Evolutionary conservation across 2,329 filamentous ascomycete species (phyloP).

Genomic region (Coniella lustricola): DNA sequence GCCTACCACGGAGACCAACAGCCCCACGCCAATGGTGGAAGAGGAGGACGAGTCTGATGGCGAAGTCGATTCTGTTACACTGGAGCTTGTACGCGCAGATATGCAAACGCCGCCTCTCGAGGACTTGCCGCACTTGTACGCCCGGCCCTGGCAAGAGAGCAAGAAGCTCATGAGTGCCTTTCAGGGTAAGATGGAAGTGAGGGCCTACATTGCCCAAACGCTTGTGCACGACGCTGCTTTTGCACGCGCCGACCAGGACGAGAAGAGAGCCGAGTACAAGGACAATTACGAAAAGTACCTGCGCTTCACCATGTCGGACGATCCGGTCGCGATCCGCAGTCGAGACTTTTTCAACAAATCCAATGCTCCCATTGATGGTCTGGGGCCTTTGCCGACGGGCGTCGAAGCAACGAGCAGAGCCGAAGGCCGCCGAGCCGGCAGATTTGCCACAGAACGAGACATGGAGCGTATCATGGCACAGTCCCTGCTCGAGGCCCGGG

Average conservation of each 20-base stretch:
- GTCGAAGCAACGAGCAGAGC: constrained; percentile 43
- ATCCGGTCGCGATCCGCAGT: constrained; percentile 47
- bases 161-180: constrained; percentile 36
- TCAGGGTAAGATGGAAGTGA: constrained; percentile 32
- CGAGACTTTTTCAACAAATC: constrained; percentile 45
- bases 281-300: constrained; percentile 46
- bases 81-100: constrained; percentile 42
- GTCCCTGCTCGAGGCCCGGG: constrained; percentile 64
- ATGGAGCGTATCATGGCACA: constrained; percentile 65
- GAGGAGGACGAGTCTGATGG: constrained; percentile 49
- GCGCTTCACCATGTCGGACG: constrained; percentile 48
- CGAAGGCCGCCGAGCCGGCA: constrained; percentile 47
- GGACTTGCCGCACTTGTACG: constrained; percentile 41
- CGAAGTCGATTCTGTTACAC: constrained; percentile 43
- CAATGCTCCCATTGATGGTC: constrained; percentile 22
- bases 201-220: constrained; percentile 39
- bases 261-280: constrained; percentile 35
- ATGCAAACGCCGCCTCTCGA: constrained; percentile 50
- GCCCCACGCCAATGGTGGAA: constrained; percentile 42
- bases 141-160: constrained; percentile 42
- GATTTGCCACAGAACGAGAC: constrained; percentile 66
- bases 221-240: constrained; percentile 35
- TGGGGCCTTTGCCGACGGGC: constrained; percentile 24
- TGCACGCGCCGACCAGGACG: constrained; percentile 31
- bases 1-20: constrained; percentile 28